Percentiles rank a stretch among this genome's conserved stretches.
These are phyloP conservation scores for Pleurostoma richardsiae DNA, from an alignment of 2,329 filamentous ascomycete genomes.

Conservation along the genomic window DNA sequence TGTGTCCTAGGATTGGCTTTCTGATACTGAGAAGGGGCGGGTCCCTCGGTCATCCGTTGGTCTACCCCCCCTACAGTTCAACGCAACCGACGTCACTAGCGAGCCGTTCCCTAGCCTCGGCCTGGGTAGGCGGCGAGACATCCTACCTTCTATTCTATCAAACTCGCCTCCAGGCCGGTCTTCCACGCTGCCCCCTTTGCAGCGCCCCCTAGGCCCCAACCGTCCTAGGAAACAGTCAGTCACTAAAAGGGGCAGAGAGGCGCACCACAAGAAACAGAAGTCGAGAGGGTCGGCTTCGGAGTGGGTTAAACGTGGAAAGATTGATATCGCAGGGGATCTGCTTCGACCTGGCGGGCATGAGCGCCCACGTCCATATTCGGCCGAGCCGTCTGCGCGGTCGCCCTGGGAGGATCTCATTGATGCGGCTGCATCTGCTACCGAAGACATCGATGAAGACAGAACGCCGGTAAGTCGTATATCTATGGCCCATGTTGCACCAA, in stretches of 20 bases:
- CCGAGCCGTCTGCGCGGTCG: conserved; percentile 75
- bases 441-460: conserved; percentile 85
- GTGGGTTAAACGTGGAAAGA: conserved; percentile 55
- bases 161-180: conserved; percentile 83
- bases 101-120: conserved; percentile 65
- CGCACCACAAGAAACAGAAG: conserved; percentile 75
- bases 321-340: conserved; percentile 44
- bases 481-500: conserved; percentile 20
- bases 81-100: conserved; percentile 60
- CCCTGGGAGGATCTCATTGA: conserved; percentile 96
- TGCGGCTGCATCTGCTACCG: conserved; percentile 84
- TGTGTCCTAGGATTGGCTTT: conserved; percentile 59
- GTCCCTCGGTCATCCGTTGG: conserved; percentile 65
- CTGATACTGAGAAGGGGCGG: conserved; percentile 62
- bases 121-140: conserved; percentile 59
- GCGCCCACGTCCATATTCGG: conserved; percentile 72
- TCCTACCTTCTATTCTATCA: conserved; percentile 76
- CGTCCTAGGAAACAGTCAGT: conserved; percentile 83
- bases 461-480: conserved; percentile 65
- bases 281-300: conserved; percentile 66
- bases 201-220: conserved; percentile 64
- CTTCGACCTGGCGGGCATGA: conserved; percentile 63
- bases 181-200: conserved; percentile 79
- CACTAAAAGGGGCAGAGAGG: conserved; percentile 69
- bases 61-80: conserved; percentile 62